Evolutionary conservation across 1,284 basidiomycete genomes (phyloP), one percentile per base, ranked within the genome.

Genomic region (Malassezia japonica): DNA sequence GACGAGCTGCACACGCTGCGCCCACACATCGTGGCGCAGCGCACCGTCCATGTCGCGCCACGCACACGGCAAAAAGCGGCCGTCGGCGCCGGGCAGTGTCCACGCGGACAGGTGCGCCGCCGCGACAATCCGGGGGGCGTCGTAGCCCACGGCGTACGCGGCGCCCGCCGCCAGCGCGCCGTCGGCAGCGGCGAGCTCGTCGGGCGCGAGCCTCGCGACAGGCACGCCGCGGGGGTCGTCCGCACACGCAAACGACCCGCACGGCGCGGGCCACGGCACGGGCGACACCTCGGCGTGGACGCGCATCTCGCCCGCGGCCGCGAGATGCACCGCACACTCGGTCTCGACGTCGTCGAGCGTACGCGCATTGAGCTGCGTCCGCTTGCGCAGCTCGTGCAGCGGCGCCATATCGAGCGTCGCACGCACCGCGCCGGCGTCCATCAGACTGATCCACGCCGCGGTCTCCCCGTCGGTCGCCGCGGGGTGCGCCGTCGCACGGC

Each of bases 261-360:
- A n/a, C n/a, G n/a, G n/a, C n/a, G n/a, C n/a, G 27, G 18, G 28
- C n/a, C 27, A 1, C 15, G 16, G 20, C 4, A 9, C 40, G 40
- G 16, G 28, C 28, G n/a, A n/a, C 6, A 27, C 38, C 24, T 16
- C 23, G 2, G 21, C 15, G 15, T 27, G 23, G n/a, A 5, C 24
- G 6, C 6, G 32, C 35, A 15, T 16, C 13, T 29, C 45, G 20
- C 23, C 12, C n/a, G 20, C 24, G 15, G 8, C 23, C 9, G 8
- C n/a, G 7, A 6, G 27, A 7, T 16, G 32, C 34, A 54, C 20
- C 29, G 34, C 32, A 8, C 51, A 54, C 37, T 54, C 51, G 6
- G 51, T 54, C 51, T 54, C 51, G 21, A 47, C 34, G 16, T 54
- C 51, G 27, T 54, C 51, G 13, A 54, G 46, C 16, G 51, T 48